A percentile compares a stretch with the other conserved stretches of the same genome.
Conservation (phyloP, 225 moss, liverwort and hornwort genomes). For the Bryoerythrophyllum caledonicum region DNA sequence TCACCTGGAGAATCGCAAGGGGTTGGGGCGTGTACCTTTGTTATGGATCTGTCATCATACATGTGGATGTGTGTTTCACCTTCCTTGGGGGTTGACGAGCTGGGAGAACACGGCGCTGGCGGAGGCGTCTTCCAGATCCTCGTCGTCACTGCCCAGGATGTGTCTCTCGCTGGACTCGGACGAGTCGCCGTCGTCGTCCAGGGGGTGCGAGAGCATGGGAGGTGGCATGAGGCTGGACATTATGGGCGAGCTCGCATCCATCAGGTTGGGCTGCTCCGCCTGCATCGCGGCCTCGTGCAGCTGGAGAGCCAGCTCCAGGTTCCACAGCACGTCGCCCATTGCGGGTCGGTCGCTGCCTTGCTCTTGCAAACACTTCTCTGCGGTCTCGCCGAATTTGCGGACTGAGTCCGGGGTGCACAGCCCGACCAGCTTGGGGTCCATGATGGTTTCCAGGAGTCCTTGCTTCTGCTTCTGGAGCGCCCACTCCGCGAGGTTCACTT, state of each 20-base stretch:
- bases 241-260: constrained; percentile 62
- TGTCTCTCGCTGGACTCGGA: constrained; percentile 46
- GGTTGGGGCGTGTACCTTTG: background rate
- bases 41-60: constrained; percentile 11
- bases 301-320: constrained; percentile 78
- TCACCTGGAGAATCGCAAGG: background rate
- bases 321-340: constrained; percentile 83
- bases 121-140: constrained; percentile 62
- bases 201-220: constrained; percentile 37
- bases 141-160: constrained; percentile 56
- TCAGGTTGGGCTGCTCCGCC: constrained; percentile 51
- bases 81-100: constrained; percentile 80
- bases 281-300: constrained; percentile 57
- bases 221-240: constrained; percentile 38
- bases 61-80: constrained; percentile 38
- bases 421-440: constrained; percentile 67
- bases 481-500: constrained; percentile 86
- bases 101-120: constrained; percentile 84
- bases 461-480: constrained; percentile 79
- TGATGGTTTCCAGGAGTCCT: constrained; percentile 70
- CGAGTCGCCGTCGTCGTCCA: constrained; percentile 42
- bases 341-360: constrained; percentile 72
- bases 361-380: constrained; percentile 79
- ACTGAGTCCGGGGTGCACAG: constrained; percentile 58
- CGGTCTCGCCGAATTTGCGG: constrained; percentile 74